A percentile compares a stretch with the other conserved stretches of the same genome.
Evolutionary conservation across 2,329 filamentous ascomycete genomes (phyloP).

Genomic region (Aspergillus felis): DNA sequence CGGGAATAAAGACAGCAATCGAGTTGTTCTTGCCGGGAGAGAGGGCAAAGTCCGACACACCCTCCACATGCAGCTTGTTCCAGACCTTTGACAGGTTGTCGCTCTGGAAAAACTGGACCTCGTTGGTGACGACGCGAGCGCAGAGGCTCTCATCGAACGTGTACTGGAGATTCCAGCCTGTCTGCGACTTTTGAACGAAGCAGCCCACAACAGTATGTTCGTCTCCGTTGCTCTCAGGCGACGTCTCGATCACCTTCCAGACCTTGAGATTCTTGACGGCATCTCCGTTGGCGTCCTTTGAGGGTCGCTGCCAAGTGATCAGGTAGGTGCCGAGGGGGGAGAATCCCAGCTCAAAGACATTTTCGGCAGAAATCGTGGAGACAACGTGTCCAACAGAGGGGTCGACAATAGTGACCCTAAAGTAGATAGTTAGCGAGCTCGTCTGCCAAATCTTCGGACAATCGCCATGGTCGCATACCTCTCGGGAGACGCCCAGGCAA

Average conservation of each 20-base stretch:
- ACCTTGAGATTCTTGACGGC: slow-evolving; percentile 96
- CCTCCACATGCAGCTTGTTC: slow-evolving; percentile 93
- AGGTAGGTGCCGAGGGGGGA: slow-evolving; percentile 88
- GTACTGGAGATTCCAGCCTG: slow-evolving; percentile 96
- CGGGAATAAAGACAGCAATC: slow-evolving; percentile 90
- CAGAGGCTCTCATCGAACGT: slow-evolving; percentile 90
- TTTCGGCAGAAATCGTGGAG: slow-evolving; percentile 69
- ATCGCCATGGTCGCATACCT: slow-evolving; percentile 42
- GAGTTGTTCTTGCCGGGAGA: slow-evolving; percentile 86
- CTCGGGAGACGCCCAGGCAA: slow-evolving; percentile 88
- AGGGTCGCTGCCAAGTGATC: slow-evolving; percentile 92
- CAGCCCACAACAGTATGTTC: slow-evolving; percentile 71
- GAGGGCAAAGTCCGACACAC: slow-evolving; percentile 82
- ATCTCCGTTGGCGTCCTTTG: slow-evolving; percentile 89
- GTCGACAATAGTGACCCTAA: slow-evolving; percentile 76
- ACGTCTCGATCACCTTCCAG: slow-evolving; percentile 77
- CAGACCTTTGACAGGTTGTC: slow-evolving; percentile 79
- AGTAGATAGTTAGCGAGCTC: slow-evolving; percentile 10
- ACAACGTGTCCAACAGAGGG: slow-evolving; percentile 70
- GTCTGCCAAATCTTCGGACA: background rate
- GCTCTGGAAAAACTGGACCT: slow-evolving; percentile 95
- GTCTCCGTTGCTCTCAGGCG: slow-evolving; percentile 46
- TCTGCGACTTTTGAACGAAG: slow-evolving; percentile 94
- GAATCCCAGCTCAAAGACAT: slow-evolving; percentile 92
- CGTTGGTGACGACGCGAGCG: slow-evolving; percentile 89